Evolutionary conservation across 768 basidiomycete genomes (phyloP), one percentile per base, ranked within the genome.

Genomic region (Boletellus sp.): DNA sequence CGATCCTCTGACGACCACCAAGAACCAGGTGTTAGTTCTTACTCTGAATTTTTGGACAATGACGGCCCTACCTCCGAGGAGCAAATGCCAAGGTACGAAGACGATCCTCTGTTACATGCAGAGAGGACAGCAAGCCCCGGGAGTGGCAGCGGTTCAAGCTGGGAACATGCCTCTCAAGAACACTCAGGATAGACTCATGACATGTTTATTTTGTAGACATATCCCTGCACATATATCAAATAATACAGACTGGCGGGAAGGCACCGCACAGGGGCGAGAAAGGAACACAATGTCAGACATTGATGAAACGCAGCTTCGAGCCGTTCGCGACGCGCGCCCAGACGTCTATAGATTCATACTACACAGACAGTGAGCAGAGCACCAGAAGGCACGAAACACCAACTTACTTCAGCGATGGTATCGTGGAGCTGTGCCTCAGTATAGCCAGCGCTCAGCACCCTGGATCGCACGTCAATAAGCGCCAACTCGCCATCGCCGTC

Each of bases 351-450:
- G 84, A 78, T 67, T 96, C 94, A 66, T 96, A 97, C 94, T 97
- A 61, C 7, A 53, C 12, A 43, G 47, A 60, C 52, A 47, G 42
- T 61, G 22, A 55, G 45, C 17, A 3, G 26, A 12, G 26, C 17
- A 15, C 24, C 24, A 41, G 41, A 44, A 47, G 46, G 53, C 19
- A 20, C 13, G 51, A 45, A 37, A 47, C 1, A 15, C 22, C 17
- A 45, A 64, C 83, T 66, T 62, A 94, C 94, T 75, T 87, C 77
- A 16, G 75, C 60, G 44, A 97, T 86, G 1, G 91, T 90, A 53
- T 90, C 85, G 75, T 87, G 90, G 13, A 99, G 77, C 68, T 93
- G 88, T 2, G 78, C 83, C 65, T 99, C 95, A 13, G 92, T 97
- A 70, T 87, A 96, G 16, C 94, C 94, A 56, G 83, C 84, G 40